A percentile compares a stretch with the other conserved stretches of the same genome.
phyloP scores from a whole-genome alignment of 2,329 filamentous ascomycete genomes.

The Arachnomyces sp. region DNA sequence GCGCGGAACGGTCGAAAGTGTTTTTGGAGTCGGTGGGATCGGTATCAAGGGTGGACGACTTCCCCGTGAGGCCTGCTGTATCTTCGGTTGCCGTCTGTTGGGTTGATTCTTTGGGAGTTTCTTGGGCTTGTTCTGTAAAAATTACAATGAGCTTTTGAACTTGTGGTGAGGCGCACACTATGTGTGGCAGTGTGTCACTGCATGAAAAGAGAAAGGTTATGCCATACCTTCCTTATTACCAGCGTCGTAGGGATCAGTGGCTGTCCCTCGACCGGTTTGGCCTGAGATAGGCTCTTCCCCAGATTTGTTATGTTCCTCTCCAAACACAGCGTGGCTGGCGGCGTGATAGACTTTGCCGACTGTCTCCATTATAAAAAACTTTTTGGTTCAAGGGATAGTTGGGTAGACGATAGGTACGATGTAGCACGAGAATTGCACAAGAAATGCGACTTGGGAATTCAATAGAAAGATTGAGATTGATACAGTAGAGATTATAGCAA shows the following conservation, averaged over 20 bases:
- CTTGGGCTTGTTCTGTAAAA: slow-evolving; percentile 20
- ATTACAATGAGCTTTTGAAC: slow-evolving; percentile 9
- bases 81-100: background rate
- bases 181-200: background rate
- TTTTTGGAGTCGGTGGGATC: no score
- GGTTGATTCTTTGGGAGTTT: slow-evolving; percentile 11
- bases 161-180: slow-evolving; percentile 3
- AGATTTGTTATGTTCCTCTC: slow-evolving; percentile 24
- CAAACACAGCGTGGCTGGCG: slow-evolving; percentile 44
- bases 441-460: no score
- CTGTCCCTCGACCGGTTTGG: slow-evolving; percentile 55
- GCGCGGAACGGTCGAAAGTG: no score
- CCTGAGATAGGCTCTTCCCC: slow-evolving; percentile 65
- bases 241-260: slow-evolving; percentile 66
- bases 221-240: slow-evolving; percentile 59
- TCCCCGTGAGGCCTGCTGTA: no score
- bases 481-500: no score
- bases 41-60: no score
- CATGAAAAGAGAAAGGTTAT: background rate
- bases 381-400: background rate
- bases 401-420: background rate
- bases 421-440: slow-evolving; percentile 10
- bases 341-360: slow-evolving; percentile 46
- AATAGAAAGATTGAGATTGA: no score
- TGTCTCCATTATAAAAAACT: slow-evolving; percentile 49